Evolutionary conservation across 176 grass and related monocot genomes (phyloP), one percentile per base, ranked within the genome.

Genomic region (Ensete glaucum): DNA sequence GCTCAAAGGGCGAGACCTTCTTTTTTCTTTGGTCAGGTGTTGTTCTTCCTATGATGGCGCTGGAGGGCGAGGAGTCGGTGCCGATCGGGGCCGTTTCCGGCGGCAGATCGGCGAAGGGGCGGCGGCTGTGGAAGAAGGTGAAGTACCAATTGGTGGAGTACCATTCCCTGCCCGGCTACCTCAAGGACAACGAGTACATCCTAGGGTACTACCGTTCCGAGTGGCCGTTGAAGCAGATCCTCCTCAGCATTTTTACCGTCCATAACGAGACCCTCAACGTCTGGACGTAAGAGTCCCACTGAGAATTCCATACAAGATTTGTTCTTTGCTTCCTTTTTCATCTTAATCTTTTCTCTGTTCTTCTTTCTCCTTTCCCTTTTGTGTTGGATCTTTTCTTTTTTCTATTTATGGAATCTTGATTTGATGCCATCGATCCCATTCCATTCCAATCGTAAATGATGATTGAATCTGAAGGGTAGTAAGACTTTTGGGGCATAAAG

Each of bases 181-280:
- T 70, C 43, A 50, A 70, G 67, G 43, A 70, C 43, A 70, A 70
- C 48, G 67, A 70, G 67, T 70, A 51, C 43, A 70, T 70, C 34
- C 14, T 50, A 5, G 9, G 25, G 9, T 51, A 70, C 43, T 70
- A 70, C 67, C 34, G 67, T 16, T 49, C 27, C 16, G 67, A 70
- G 20, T 70, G 67, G 67, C 43, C 67, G 8, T 2, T 50, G 9
- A 70, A 70, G 67, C 19, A 70, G 25, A 25, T 48, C 7, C 13
- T 70, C 9, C 48, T 70, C 67, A 70, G 67, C 19, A n/a, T 70
- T 48, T 70, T 70, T 17, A 51, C 67, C 15, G 11, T 49, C 17
- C 67, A 70, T 48, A 70, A 70, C 10, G 67, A 70, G 48, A 70
- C 67, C 48, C 34, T 70, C 67, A 70, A 70, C 34, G 11, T 70